A percentile compares a stretch with the other conserved stretches of the same genome.
Conservation (phyloP, 2,329 filamentous ascomycete species). For the Phyllosticta ampelicida region DNA sequence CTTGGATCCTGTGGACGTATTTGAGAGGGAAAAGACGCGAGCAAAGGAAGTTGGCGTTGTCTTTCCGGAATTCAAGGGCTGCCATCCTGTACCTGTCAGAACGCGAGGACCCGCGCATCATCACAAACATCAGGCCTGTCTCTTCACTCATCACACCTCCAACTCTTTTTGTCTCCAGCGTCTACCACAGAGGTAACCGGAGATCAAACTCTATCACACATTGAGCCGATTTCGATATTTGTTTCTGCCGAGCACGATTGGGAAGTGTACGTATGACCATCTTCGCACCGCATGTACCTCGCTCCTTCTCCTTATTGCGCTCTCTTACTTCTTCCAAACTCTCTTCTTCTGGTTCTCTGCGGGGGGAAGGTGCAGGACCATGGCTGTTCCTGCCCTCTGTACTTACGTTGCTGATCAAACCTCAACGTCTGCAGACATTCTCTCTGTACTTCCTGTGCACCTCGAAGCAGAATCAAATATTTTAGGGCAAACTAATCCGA, state of each 20-base stretch:
- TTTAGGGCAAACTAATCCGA: constrained; percentile 11
- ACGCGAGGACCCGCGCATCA: constrained; percentile 1
- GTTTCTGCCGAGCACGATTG: constrained; percentile 15
- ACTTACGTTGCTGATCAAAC: constrained; percentile 24
- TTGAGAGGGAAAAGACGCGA: constrained; percentile 1
- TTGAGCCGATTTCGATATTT: constrained; percentile 23
- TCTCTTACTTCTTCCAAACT: background rate
- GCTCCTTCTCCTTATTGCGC: constrained; percentile 15
- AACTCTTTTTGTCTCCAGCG: constrained; percentile 7
- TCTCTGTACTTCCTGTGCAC: constrained; percentile 26
- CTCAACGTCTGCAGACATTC: constrained; percentile 23
- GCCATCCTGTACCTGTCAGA: constrained; percentile 9
- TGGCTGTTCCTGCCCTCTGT: constrained; percentile 1
- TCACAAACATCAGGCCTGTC: constrained; percentile 6
- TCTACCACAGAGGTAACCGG: constrained; percentile 6
- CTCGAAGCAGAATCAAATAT: constrained; percentile 24
- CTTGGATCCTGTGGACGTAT: background rate
- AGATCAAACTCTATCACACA: constrained; percentile 13
- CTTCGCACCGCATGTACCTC: constrained; percentile 11
- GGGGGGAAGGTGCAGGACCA: background rate
- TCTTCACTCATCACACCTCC: constrained; percentile 8
- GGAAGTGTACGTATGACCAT: constrained; percentile 13
- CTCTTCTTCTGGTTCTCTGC: background rate
- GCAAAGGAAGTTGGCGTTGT: constrained; percentile 8
- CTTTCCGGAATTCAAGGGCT: constrained; percentile 9